Base-by-base conservation (phyloP, 148 eudicot species). In the Nyssa sinensis region DNA sequence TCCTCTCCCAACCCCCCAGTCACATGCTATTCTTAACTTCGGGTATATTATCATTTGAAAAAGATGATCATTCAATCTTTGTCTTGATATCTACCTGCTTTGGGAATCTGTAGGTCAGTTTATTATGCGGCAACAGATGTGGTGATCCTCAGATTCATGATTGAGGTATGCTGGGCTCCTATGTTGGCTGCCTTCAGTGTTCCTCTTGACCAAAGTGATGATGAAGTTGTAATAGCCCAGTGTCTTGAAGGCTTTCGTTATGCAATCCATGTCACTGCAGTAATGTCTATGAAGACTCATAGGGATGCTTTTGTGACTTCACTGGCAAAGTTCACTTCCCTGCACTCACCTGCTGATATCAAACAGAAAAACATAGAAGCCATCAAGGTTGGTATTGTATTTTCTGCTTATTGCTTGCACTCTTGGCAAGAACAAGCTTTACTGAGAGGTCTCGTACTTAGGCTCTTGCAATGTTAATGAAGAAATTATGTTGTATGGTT, bases 181-280 rank as follows among this genome's bases (percentile, higher is more conserved):
- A 91, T 93, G 97, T 84, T 96, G 88, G 99, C 98, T 53, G 99
- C 99, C 72, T 96, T 96, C 82, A 96, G 98, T 77, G 99, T 96
- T 81, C 95, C 99, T 66, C 94, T 96, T 74, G 99, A 96, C 75
- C 99, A 87, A 89, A 93, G 91, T 86, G 99, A 96, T 19, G 99
- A 96, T 78, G 93, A 87, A 70, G 75, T 79, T 67, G 83, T 89
- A 51, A 83, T 93, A 80, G 78, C 90, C n/a, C 84, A 86, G 73
- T 96, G 99, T 81, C 86, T 96, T 68, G 95, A 93, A 66, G 99
- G 99, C 69, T 93, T 96, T 64, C 95, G 94, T 47, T 73, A 74
- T 82, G 99, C 99, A 69, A 88, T 96, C 71, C 99, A 90, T 88
- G 95, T 96, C 69, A 96, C 98, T 75, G 89, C 99, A 68, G 98